Evolutionary conservation across 148 eudicot species (phyloP).

Genomic region (Nepenthes gracilis): DNA sequence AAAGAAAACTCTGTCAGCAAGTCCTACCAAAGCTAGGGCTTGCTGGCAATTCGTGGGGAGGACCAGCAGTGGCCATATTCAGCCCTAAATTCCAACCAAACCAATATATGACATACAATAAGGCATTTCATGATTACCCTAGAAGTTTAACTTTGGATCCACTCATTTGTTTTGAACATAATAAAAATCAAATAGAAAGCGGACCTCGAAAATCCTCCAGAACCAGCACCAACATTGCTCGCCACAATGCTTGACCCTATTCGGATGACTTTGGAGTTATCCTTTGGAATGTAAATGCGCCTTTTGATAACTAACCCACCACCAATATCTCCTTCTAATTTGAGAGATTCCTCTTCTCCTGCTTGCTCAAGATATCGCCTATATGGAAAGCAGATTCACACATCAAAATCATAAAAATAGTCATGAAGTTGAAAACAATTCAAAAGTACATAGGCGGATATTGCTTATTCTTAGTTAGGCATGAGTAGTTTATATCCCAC

Average conservation of each 20-base stretch:
- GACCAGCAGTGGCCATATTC: too few relatives aligned
- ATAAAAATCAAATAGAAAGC: neutral
- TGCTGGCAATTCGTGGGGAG: too few relatives aligned
- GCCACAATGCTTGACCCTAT: conserved; percentile 73
- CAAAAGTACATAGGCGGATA: neutral
- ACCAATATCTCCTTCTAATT: conserved; percentile 83
- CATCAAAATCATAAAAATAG: conserved; percentile 1
- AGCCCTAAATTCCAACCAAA: too few relatives aligned
- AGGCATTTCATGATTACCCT: neutral
- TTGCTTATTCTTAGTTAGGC: too few relatives aligned
- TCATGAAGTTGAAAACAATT: neutral
- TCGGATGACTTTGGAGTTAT: conserved; percentile 32
- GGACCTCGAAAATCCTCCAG: conserved; percentile 97
- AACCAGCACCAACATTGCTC: conserved; percentile 91
- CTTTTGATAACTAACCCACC: conserved; percentile 72
- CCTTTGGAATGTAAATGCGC: conserved; percentile 43
- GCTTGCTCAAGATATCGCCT: conserved; percentile 89
- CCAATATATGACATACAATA: too few relatives aligned
- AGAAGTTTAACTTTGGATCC: neutral
- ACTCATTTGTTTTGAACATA: neutral
- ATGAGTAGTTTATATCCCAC: too few relatives aligned
- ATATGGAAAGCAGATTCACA: conserved; percentile 6
- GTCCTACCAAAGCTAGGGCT: too few relatives aligned
- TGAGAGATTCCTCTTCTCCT: conserved; percentile 70
- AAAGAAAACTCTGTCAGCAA: too few relatives aligned